These are phyloP conservation scores for Aristolochia fimbriata DNA, from an alignment of 164 flowering plant species.

Conservation along the genomic window DNA sequence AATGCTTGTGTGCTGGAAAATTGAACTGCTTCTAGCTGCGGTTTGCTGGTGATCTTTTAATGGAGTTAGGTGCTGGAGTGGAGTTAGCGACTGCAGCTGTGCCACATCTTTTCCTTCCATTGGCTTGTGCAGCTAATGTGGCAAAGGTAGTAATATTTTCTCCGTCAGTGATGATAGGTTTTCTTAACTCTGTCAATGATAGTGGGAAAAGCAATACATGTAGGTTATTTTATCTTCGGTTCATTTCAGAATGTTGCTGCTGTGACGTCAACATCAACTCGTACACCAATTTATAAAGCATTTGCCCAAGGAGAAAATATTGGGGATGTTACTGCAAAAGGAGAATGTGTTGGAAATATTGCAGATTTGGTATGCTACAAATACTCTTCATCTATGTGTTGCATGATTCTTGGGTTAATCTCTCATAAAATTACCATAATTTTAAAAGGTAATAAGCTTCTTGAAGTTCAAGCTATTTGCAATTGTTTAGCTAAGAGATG, in stretches of 20 bases:
- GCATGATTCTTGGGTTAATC: too few relatives aligned
- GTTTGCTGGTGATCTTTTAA: constrained; percentile 87
- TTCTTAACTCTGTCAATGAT: too few relatives aligned
- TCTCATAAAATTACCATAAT: too few relatives aligned
- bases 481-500: background rate
- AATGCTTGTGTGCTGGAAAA: too few relatives aligned
- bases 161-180: background rate
- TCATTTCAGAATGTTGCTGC: constrained; percentile 79
- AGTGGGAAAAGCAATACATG: background rate
- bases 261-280: constrained; percentile 97
- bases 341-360: constrained; percentile 96
- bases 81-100: constrained; percentile 92
- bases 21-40: constrained; percentile 45
- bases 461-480: background rate
- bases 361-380: constrained; percentile 78
- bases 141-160: constrained; percentile 53
- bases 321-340: constrained; percentile 99
- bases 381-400: background rate
- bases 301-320: constrained; percentile 98
- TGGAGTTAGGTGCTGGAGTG: constrained; percentile 97
- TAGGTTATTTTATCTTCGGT: constrained; percentile 8
- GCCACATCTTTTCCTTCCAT: constrained; percentile 93
- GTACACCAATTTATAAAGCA: constrained; percentile 98
- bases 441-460: too few relatives aligned
- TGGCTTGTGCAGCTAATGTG: constrained; percentile 98